These are phyloP conservation scores for Lizonia empirigonia DNA, from an alignment of 2,329 filamentous ascomycete genomes.

Conservation along the genomic window DNA sequence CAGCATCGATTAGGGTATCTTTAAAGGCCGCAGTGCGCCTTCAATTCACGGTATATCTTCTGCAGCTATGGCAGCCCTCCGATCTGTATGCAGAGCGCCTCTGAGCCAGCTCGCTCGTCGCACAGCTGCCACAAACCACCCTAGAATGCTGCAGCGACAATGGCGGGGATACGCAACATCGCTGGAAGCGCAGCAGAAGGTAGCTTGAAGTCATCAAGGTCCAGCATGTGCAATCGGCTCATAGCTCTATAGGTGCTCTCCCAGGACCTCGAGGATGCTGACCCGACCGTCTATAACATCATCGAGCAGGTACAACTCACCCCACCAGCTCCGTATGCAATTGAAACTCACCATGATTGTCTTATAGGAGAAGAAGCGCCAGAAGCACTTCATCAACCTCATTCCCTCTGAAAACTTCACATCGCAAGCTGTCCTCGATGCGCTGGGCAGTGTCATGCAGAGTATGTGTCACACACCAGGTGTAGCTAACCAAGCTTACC, in stretches of 20 bases:
- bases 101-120: conserved; percentile 43
- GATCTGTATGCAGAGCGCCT: conserved; percentile 48
- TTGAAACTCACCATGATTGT: conserved; percentile 22
- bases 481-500: conserved; percentile 47
- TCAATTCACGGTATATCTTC: conserved; percentile 12
- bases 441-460: conserved; percentile 69
- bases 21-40: conserved; percentile 28
- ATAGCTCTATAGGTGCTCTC: conserved; percentile 71
- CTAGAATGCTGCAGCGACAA: conserved; percentile 39
- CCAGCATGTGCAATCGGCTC: conserved; percentile 7
- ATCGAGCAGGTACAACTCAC: conserved; percentile 75
- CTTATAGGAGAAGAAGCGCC: conserved; percentile 84
- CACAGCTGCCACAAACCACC: conserved; percentile 40
- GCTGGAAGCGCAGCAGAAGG: conserved; percentile 56
- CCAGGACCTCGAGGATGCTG: conserved; percentile 78
- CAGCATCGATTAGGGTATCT: conserved; percentile 24
- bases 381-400: conserved; percentile 99
- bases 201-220: conserved; percentile 21
- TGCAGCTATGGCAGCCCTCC: conserved; percentile 50
- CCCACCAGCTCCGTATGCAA: conserved; percentile 3
- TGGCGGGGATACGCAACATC: conserved; percentile 52
- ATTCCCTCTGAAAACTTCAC: conserved; percentile 99
- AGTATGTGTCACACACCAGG: conserved; percentile 65
- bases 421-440: conserved; percentile 96
- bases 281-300: conserved; percentile 85